These are phyloP conservation scores for Wallemia mellicola DNA, from an alignment of 1,284 basidiomycete genomes.

Conservation along the genomic window DNA sequence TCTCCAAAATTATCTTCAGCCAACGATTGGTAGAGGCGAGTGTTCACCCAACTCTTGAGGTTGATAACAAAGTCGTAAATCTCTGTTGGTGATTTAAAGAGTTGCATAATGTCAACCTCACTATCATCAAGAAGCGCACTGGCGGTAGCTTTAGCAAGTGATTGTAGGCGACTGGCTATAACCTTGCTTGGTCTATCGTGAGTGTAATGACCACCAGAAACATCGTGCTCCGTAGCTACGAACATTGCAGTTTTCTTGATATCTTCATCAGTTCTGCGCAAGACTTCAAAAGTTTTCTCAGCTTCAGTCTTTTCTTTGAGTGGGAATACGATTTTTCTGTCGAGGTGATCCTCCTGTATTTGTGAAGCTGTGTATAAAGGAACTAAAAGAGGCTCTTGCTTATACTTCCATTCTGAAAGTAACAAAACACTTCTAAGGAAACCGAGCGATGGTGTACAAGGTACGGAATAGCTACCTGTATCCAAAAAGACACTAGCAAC, in stretches of 20 bases:
- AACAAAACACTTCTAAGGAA: constrained; percentile 47
- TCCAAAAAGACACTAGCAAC: constrained; percentile 30
- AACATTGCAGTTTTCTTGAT: constrained; percentile 36
- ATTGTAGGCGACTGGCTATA: constrained; percentile 35
- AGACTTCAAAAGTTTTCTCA: constrained; percentile 20
- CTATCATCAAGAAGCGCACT: constrained; percentile 9
- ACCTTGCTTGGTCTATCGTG: constrained; percentile 28
- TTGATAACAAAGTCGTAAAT: constrained; percentile 68
- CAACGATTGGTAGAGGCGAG: constrained; percentile 23
- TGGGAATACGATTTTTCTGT: constrained; percentile 14
- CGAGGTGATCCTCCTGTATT: constrained; percentile 8
- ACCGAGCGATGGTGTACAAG: constrained; percentile 26
- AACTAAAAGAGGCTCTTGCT: constrained; percentile 21
- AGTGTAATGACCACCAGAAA: constrained; percentile 45
- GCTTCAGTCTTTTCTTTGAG: constrained; percentile 25
- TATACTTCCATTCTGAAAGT: constrained; percentile 57
- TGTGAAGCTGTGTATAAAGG: constrained; percentile 19
- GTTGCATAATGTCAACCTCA: constrained; percentile 25
- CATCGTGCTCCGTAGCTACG: constrained; percentile 50
- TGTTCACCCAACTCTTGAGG: constrained; percentile 30
- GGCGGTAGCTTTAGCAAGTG: constrained; percentile 42
- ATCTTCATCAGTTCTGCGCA: constrained; percentile 16
- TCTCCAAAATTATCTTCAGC: constrained; percentile 21
- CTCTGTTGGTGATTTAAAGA: constrained; percentile 52
- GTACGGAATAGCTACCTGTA: constrained; percentile 14